These are phyloP conservation scores for Hypoxylon cercidicola DNA, from an alignment of 495 filamentous ascomycete species.

Conservation along the genomic window DNA sequence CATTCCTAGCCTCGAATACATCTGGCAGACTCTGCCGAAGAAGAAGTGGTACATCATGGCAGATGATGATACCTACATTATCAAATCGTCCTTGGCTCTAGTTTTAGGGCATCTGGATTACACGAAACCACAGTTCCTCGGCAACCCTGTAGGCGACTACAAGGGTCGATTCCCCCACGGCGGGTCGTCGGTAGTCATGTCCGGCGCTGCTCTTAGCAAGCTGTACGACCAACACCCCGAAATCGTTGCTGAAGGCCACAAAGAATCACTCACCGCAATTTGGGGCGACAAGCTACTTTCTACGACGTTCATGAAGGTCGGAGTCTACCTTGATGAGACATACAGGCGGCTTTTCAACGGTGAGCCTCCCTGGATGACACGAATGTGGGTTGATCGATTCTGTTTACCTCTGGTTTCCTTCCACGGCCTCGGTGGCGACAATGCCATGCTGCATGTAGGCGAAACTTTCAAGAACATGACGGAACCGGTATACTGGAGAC, in stretches of 20 bases:
- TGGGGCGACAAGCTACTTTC: slow-evolving; percentile 59
- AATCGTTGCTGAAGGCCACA: slow-evolving; percentile 44
- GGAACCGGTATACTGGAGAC: slow-evolving; percentile 52
- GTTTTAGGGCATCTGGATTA: slow-evolving; percentile 55
- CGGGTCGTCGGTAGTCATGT: slow-evolving; percentile 57
- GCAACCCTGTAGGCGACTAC: slow-evolving; percentile 61
- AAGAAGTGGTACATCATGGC: slow-evolving; percentile 62
- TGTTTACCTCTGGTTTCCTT: slow-evolving; percentile 55
- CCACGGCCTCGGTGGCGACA: slow-evolving; percentile 49
- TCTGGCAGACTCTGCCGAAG: slow-evolving; percentile 51
- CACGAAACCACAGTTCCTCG: slow-evolving; percentile 54
- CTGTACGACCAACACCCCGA: slow-evolving; percentile 48
- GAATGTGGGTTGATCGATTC: slow-evolving; percentile 53
- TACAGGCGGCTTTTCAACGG: slow-evolving; percentile 60
- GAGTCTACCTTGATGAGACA: slow-evolving; percentile 55
- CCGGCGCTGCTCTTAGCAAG: slow-evolving; percentile 51
- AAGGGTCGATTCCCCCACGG: slow-evolving; percentile 60
- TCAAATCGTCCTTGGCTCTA: slow-evolving; percentile 51
- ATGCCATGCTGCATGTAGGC: slow-evolving; percentile 51
- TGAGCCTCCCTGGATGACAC: slow-evolving; percentile 53
- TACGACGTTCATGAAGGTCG: slow-evolving; percentile 51
- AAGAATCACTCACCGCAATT: slow-evolving; percentile 51
- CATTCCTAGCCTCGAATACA: slow-evolving; percentile 55
- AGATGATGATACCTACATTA: slow-evolving; percentile 60
- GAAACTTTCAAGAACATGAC: slow-evolving; percentile 47